Percentiles rank a stretch among this genome's conserved stretches.
These are phyloP conservation scores for Hibiscus mutabilis DNA, from an alignment of 345 rosid genomes.

Conservation along the genomic window DNA sequence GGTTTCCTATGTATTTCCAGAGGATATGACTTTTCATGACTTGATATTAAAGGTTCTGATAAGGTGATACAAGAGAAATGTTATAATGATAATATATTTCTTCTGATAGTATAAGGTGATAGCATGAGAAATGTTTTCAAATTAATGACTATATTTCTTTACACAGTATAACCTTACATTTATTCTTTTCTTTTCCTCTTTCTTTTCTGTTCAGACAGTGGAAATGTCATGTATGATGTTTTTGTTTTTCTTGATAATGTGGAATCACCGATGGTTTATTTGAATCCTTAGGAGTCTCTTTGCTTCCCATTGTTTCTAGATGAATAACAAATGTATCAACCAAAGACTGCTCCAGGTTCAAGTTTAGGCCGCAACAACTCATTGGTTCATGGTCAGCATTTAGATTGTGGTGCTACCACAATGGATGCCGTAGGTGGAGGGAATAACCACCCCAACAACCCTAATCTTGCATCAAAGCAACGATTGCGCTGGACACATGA, in stretches of 20 bases:
- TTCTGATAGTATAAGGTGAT: too few relatives aligned
- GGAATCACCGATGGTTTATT: background rate
- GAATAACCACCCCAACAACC: constrained; percentile 44
- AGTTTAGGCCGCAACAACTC: constrained; percentile 37
- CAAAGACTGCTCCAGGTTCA: constrained; percentile 33
- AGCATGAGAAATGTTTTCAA: background rate
- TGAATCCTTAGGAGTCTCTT: constrained; percentile 1
- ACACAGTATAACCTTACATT: background rate
- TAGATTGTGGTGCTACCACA: constrained; percentile 39
- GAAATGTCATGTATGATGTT: background rate
- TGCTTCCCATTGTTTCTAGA: constrained; percentile 18
- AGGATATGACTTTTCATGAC: background rate
- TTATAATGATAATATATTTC: too few relatives aligned
- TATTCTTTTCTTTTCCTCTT: background rate
- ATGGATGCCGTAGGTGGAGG: constrained; percentile 78
- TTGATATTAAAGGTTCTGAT: too few relatives aligned
- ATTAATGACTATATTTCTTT: background rate
- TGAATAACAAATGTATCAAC: constrained; percentile 44
- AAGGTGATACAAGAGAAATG: too few relatives aligned
- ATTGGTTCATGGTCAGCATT: constrained; percentile 41
- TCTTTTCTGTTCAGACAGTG: background rate
- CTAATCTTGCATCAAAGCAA: constrained; percentile 92
- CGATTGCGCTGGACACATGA: constrained; percentile 97
- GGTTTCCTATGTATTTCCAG: background rate
- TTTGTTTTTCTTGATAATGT: background rate